A percentile compares a stretch with the other conserved stretches of the same genome.
Evolutionary conservation across 805 yeast species (phyloP).

Genomic region (Candida piceae): DNA sequence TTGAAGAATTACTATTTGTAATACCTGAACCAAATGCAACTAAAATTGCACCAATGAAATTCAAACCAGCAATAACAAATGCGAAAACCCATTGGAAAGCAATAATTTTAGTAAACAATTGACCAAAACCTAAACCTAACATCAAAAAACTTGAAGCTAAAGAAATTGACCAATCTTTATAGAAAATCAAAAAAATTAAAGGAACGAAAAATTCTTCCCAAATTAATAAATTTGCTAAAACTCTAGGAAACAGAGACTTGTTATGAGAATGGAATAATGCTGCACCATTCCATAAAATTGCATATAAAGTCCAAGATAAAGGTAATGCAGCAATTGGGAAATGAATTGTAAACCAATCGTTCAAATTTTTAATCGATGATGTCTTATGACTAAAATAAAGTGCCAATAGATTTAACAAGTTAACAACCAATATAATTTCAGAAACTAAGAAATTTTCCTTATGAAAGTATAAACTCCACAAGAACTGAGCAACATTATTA

Average conservation of each 20-base stretch:
- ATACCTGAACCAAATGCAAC: conserved; percentile 37
- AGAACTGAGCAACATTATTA: conserved; percentile 54
- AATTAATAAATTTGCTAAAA: conserved; percentile 66
- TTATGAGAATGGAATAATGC: conserved; percentile 60
- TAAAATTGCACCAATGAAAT: conserved; percentile 46
- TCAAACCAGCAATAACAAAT: conserved; percentile 53
- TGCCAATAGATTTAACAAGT: conserved; percentile 53
- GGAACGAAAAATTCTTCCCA: conserved; percentile 78
- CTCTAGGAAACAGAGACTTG: conserved; percentile 49
- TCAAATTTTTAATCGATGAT: conserved; percentile 45
- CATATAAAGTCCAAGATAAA: conserved; percentile 66
- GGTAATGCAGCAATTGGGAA: conserved; percentile 66
- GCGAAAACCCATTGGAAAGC: conserved; percentile 89
- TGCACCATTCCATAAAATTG: conserved; percentile 83
- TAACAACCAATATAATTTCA: conserved; percentile 53
- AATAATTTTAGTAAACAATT: conserved; percentile 59
- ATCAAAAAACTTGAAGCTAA: conserved; percentile 51
- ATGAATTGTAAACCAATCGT: conserved; percentile 56
- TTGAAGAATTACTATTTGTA: conserved; percentile 7
- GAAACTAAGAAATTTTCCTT: conserved; percentile 52
- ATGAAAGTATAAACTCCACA: conserved; percentile 63
- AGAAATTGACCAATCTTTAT: conserved; percentile 70
- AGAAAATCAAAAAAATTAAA: conserved; percentile 46
- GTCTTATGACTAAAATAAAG: conserved; percentile 59
- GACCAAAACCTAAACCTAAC: conserved; percentile 67